Base-by-base conservation (phyloP, 202 grass and related monocot species). In the Cymbopogon flexuosus region DNA sequence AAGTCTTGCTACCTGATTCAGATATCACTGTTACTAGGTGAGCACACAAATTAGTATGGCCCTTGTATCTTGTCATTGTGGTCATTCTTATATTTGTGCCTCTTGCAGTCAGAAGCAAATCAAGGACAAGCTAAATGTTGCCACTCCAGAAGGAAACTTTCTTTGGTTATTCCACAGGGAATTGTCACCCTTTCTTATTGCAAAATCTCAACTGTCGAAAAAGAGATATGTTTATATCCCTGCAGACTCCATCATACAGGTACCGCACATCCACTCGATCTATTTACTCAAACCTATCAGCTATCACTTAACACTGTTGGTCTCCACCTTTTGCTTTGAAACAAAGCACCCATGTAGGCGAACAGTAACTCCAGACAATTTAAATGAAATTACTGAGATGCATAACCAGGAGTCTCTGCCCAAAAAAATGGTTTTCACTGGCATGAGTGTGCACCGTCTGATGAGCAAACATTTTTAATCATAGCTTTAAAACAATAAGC, bases 1-100 rank as follows among this genome's bases (percentile, higher is more conserved):
- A 33, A 91, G 83, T 89, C 36, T 41, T 91, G 34, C 61, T 95
- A 45, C 86, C 96, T 84, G 83, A 81, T 88, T 89, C 90, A 72
- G 93, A 91, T 80, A 23, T 98, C 74, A 80, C 78, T 85, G 73
- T 95, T 68, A 89, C 70, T 82, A 91, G 92, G 96, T 98, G 64
- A 87, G 86, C 39, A 41, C 12, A 35, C 24, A 62, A 85, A 69
- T 29, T 58, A 68, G 33, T 73, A 57, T 70, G 35, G 10, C 83
- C 56, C 8, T 79, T 18, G 6, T 85, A 43, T 81, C 2, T 70
- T 83, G 51, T 16, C 40, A 61, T 70, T 43, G 23, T 57, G 60
- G 34, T 4, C 15, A 73, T 69, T 40, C 68, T 84, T 5, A 88
- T 73, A 15, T 40, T 49, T 83, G 65, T 75, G 57, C 29, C 72